Evolutionary conservation across 768 basidiomycete genomes (phyloP), one percentile per base, ranked within the genome.

Genomic region (Leucosporidium creatinivorum): DNA sequence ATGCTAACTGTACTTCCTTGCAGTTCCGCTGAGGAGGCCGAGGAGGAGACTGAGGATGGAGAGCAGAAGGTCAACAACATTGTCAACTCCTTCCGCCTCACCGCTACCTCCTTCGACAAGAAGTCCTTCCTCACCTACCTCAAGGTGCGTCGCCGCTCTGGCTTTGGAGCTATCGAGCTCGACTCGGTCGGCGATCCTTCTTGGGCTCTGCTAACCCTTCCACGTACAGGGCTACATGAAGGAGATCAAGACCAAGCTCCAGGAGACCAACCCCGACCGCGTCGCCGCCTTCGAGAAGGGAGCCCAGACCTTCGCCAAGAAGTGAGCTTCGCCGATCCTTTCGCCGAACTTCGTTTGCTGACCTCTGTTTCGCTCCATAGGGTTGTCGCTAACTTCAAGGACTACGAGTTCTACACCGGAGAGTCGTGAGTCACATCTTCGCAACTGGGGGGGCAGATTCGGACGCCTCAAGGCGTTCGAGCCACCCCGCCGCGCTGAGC

Each of bases 31-130:
- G 94, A 98, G 80, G 94, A 96, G 61, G 80, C 80, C 57, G 86
- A 85, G 0, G 96, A 98, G 63, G 82, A 81, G 31, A 78, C 93
- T 63, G 93, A 92, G 78, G 88, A 89, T 1, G 90, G 89, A 69
- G 81, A 84, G n/a, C 7, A 59, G 19, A 81, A 81, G 65, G 87
- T 94, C 77, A 98, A 93, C 87, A 91, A 98, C 79, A 83, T 98
- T 72, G 86, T 86, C 61, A 80, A 91, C 82, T 92, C 92, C 50
- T 93, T 93, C 86, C 88, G 93, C 74, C 87, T 99, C 67, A 85
- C 88, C 75, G 25, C 77, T 33, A 93, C 91, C 18, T 3, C 76
- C 1, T 98, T 93, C 79, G 91, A 96, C 82, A 98, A 97, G 81
- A 94, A 93, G 80, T 78, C 80, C n/a, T 98, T 83, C 79, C 79